Conservation (phyloP, 2,329 filamentous ascomycete genomes). For the Diaporthe humulicola region DNA sequence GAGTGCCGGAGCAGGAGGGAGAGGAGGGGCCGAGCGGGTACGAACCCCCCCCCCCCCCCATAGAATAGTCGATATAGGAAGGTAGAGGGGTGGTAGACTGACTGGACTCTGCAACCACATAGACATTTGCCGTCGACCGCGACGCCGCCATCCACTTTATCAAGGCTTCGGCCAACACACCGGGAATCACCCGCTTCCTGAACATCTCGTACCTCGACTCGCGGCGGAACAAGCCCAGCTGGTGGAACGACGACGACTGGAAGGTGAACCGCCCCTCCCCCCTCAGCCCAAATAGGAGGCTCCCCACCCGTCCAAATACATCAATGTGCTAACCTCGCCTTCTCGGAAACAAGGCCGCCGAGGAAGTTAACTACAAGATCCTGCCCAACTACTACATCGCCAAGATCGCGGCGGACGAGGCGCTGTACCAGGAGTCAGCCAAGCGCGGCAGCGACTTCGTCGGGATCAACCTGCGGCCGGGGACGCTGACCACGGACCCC, state of each 20-base stretch:
- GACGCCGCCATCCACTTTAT: constrained; percentile 75
- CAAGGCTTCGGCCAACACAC: constrained; percentile 67
- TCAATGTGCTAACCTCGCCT: background rate
- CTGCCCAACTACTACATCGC: constrained; percentile 70
- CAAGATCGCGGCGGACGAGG: constrained; percentile 72
- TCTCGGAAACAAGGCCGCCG: constrained; percentile 38
- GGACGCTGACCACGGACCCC: constrained; percentile 60
- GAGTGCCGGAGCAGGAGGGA: constrained; percentile 75
- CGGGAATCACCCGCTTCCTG: constrained; percentile 71
- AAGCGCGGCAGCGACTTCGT: constrained; percentile 56
- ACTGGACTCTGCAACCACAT: constrained; percentile 13
- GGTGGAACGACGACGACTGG: constrained; percentile 68
- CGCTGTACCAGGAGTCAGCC: constrained; percentile 62
- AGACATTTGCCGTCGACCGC: constrained; percentile 71
- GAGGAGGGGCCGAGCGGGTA: constrained; percentile 66
- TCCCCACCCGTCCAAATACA: background rate
- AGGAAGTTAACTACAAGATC: constrained; percentile 55
- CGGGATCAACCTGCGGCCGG: constrained; percentile 68
- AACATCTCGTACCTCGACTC: constrained; percentile 73
- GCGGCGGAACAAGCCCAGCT: constrained; percentile 64
- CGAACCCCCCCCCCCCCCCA: background rate
- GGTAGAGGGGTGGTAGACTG: background rate
- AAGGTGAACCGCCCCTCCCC: constrained; percentile 26
- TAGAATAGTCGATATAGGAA: no score
- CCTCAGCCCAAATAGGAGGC: no score